Conservation (phyloP, 345 rosid species). For the Salix koriyanagi region DNA sequence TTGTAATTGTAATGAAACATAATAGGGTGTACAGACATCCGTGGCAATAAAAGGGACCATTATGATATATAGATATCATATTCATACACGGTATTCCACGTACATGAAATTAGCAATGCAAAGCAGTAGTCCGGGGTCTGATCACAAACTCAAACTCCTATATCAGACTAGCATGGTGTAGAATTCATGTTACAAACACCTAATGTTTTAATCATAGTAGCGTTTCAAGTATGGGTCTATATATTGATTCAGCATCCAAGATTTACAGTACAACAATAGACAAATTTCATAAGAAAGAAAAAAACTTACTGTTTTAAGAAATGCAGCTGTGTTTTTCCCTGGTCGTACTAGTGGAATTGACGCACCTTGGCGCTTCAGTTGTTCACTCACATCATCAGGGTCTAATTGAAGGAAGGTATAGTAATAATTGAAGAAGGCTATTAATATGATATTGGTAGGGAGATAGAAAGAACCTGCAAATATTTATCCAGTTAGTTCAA, state of each 20-base stretch:
- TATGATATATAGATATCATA: neutral
- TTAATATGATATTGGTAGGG: slow-evolving; percentile 80
- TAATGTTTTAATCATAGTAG: neutral
- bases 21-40: neutral
- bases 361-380: slow-evolving; percentile 93
- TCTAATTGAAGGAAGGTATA: slow-evolving; percentile 96
- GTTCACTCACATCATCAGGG: slow-evolving; percentile 98
- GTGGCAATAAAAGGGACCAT: neutral
- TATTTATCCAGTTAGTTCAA: neutral
- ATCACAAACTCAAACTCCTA: neutral
- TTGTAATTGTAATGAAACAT: neutral
- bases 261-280: neutral
- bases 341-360: slow-evolving; percentile 91
- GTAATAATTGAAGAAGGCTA: slow-evolving; percentile 98
- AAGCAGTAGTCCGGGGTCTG: neutral
- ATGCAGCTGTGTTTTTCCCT: slow-evolving; percentile 90
- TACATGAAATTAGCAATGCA: neutral
- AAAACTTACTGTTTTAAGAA: slow-evolving; percentile 65
- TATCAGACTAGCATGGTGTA: neutral
- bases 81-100: neutral
- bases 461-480: slow-evolving; percentile 84
- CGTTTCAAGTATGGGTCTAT: neutral
- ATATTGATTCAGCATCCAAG: neutral
- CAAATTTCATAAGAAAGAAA: neutral
- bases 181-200: neutral